Conservation (phyloP, 495 filamentous ascomycete genomes). For the Aspergillus incahuasiensis region DNA sequence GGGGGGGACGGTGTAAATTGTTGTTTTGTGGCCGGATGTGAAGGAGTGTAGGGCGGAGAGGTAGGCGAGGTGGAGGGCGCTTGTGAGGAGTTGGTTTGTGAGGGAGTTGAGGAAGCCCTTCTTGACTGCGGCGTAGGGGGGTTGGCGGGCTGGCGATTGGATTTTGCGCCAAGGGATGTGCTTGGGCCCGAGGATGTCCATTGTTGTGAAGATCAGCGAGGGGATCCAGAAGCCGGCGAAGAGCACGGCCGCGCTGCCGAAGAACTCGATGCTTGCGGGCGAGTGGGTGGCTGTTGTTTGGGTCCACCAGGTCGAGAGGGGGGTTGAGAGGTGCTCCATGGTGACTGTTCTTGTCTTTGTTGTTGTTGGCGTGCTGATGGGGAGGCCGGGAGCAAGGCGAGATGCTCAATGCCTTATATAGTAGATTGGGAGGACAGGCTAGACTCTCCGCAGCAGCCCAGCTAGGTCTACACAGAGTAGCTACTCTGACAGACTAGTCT, state of each 20-base stretch:
- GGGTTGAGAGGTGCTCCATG: not conserved
- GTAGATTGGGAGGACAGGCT: too few relatives aligned
- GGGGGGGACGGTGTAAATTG: conserved; percentile 19
- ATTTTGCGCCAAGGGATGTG: conserved; percentile 54
- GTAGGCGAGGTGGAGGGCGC: conserved; percentile 31
- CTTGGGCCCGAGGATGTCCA: conserved; percentile 39
- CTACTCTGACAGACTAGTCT: too few relatives aligned
- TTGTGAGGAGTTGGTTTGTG: conserved; percentile 43
- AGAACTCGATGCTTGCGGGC: conserved; percentile 24
- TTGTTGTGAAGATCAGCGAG: conserved; percentile 30
- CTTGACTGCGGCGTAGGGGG: conserved; percentile 38
- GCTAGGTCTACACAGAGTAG: too few relatives aligned
- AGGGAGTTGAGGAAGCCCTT: conserved; percentile 43
- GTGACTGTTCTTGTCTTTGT: not conserved
- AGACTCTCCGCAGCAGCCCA: too few relatives aligned
- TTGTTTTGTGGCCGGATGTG: conserved; percentile 29
- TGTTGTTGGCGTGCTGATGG: not conserved
- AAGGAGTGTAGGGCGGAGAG: conserved; percentile 19
- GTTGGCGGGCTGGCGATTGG: conserved; percentile 48
- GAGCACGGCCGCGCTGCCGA: conserved; percentile 38
- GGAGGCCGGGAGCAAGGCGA: not conserved
- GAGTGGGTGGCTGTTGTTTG: conserved; percentile 23
- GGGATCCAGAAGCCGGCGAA: conserved; percentile 44
- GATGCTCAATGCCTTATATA: not conserved
- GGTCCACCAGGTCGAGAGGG: conserved; percentile 19